Conservation (phyloP, 495 filamentous ascomycete genomes). For the Penicillium egyptiacum region DNA sequence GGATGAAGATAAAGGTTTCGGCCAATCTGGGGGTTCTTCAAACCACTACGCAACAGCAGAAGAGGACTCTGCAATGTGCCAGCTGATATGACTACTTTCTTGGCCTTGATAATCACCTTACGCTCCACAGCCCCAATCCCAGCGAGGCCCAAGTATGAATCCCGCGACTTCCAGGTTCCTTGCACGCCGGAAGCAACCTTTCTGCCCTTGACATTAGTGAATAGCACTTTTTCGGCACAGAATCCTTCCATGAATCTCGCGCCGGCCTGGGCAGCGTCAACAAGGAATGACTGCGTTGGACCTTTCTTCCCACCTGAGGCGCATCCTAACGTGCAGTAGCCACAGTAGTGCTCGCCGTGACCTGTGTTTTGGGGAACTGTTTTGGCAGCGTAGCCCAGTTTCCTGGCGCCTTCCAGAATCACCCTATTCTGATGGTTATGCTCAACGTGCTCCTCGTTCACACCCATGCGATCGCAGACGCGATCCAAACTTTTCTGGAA, state of each 20-base stretch:
- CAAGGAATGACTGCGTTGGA: constrained; percentile 72
- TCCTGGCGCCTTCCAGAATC: constrained; percentile 71
- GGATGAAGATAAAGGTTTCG: constrained; percentile 82
- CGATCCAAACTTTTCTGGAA: constrained; percentile 77
- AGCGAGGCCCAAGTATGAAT: constrained; percentile 56
- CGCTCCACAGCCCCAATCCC: constrained; percentile 49
- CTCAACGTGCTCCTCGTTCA: constrained; percentile 60
- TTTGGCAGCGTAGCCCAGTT: constrained; percentile 70
- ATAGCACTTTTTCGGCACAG: constrained; percentile 63
- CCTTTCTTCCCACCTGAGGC: constrained; percentile 71
- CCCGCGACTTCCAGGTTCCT: constrained; percentile 73
- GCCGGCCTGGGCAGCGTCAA: constrained; percentile 71
- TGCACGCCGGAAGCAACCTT: constrained; percentile 64
- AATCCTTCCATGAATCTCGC: constrained; percentile 81
- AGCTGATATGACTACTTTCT: constrained; percentile 74
- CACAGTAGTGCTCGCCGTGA: constrained; percentile 66
- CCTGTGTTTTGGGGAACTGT: constrained; percentile 79
- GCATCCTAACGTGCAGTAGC: constrained; percentile 79
- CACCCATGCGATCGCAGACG: constrained; percentile 74
- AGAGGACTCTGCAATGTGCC: constrained; percentile 76
- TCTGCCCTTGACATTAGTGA: constrained; percentile 55
- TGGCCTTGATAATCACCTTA: constrained; percentile 70
- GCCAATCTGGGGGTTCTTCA: constrained; percentile 80
- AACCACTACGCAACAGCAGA: constrained; percentile 70
- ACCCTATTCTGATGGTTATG: constrained; percentile 70